phyloP scores from a whole-genome alignment of 345 rosid genomes.

The Hypericum androsaemum region DNA sequence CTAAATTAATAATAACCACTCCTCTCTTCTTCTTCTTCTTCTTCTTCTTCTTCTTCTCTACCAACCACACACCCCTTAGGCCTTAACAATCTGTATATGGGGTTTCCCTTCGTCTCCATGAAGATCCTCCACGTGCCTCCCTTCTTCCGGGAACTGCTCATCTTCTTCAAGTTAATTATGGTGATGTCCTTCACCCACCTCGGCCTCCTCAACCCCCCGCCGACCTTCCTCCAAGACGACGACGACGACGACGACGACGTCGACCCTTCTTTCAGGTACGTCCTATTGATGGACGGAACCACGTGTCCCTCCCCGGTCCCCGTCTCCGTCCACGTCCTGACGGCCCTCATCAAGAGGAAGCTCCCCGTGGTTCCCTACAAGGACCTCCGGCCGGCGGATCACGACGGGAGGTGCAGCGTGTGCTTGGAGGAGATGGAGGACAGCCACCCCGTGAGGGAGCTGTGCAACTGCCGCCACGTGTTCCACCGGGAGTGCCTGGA shows the following conservation, averaged over 20 bases:
- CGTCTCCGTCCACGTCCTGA: constrained; percentile 21
- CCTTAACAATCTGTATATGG: too few species aligned
- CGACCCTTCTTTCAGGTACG: constrained; percentile 7
- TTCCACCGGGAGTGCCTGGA: constrained; percentile 41
- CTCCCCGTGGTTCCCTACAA: constrained; percentile 22
- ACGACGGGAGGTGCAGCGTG: constrained; percentile 22
- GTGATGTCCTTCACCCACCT: constrained; percentile 14
- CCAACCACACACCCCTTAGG: too few species aligned
- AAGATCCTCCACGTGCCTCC: constrained; percentile 15
- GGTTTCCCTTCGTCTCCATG: constrained; percentile 9
- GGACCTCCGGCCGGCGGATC: constrained; percentile 1
- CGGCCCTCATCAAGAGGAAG: constrained; percentile 23
- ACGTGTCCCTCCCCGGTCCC: constrained; percentile 13
- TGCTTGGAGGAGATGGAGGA: constrained; percentile 29
- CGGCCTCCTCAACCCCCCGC: constrained; percentile 18
- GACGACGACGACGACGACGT: neutral
- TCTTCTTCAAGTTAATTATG: constrained; percentile 13
- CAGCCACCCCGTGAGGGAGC: constrained; percentile 28
- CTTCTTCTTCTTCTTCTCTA: too few species aligned
- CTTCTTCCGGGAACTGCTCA: constrained; percentile 10
- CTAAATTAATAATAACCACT: too few species aligned
- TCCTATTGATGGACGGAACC: constrained; percentile 21
- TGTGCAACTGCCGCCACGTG: constrained; percentile 32
- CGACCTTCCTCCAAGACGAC: neutral
- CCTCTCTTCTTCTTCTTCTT: neutral